These are phyloP conservation scores for Aphanomyces invadans DNA, from an alignment of 352 stramenopile species.

Conservation along the genomic window DNA sequence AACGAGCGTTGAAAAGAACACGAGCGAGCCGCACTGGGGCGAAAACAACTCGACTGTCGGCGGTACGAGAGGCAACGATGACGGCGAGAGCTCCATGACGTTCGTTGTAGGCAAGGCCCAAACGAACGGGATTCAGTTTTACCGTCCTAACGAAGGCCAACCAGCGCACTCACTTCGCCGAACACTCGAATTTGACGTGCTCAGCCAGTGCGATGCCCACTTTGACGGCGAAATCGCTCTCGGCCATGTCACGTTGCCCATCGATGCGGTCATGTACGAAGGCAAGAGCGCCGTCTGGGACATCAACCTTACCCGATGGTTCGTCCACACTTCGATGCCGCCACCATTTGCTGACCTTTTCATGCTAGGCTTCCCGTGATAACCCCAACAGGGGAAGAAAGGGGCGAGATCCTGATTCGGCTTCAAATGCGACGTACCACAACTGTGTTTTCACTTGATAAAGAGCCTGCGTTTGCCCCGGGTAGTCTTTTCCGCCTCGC, in stretches of 20 bases:
- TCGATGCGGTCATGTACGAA: slow-evolving; percentile 24
- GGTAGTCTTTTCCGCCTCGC: slow-evolving; percentile 18
- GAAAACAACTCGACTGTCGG: slow-evolving; percentile 5
- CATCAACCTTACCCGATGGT: slow-evolving; percentile 22
- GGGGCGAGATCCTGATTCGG: slow-evolving; percentile 18
- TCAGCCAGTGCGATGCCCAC: slow-evolving; percentile 15
- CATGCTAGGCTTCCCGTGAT: slow-evolving; percentile 8
- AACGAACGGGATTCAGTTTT: slow-evolving; percentile 22
- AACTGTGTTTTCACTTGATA: not conserved
- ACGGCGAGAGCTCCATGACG: not conserved
- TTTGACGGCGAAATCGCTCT: slow-evolving; percentile 19
- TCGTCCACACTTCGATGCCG: too few species aligned
- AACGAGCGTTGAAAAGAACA: slow-evolving; percentile 21
- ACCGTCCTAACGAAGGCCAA: slow-evolving; percentile 1
- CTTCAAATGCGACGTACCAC: slow-evolving; percentile 12
- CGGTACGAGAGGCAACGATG: not conserved
- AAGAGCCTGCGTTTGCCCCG: not conserved
- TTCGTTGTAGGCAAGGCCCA: not conserved
- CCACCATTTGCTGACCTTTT: not conserved
- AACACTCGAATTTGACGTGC: slow-evolving; percentile 14
- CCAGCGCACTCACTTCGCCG: not conserved
- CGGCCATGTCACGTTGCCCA: slow-evolving; percentile 13
- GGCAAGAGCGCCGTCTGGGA: slow-evolving; percentile 1
- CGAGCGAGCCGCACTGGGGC: slow-evolving; percentile 18
- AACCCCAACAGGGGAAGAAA: not conserved